Evolutionary conservation across 1,284 basidiomycete species (phyloP).

Genomic region (Chiua sp.): DNA sequence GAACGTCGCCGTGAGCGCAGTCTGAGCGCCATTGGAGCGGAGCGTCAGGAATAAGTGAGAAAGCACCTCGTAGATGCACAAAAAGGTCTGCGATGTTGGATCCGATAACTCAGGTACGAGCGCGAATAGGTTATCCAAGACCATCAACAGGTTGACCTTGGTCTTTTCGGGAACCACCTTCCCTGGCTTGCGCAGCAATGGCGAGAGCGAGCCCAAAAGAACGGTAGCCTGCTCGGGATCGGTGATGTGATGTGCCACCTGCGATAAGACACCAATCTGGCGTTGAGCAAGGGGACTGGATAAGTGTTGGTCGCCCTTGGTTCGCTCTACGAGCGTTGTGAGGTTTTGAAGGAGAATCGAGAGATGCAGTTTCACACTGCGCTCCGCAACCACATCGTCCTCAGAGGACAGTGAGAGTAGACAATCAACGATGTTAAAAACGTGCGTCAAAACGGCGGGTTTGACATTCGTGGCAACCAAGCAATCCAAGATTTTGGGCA

Average conservation of each 20-base stretch:
- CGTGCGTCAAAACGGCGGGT: slow-evolving; percentile 76
- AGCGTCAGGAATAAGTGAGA: slow-evolving; percentile 81
- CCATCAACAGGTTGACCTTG: slow-evolving; percentile 86
- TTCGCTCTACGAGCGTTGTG: slow-evolving; percentile 70
- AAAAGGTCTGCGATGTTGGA: slow-evolving; percentile 53
- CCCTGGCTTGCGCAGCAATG: slow-evolving; percentile 80
- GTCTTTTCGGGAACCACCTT: slow-evolving; percentile 86
- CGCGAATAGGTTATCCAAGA: slow-evolving; percentile 77
- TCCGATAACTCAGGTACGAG: slow-evolving; percentile 73
- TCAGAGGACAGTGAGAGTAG: slow-evolving; percentile 64
- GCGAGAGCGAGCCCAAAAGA: slow-evolving; percentile 79
- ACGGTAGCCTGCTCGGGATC: slow-evolving; percentile 77
- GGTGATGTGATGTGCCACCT: slow-evolving; percentile 78
- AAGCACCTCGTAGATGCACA: slow-evolving; percentile 68
- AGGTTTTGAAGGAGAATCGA: slow-evolving; percentile 76
- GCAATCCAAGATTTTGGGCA: slow-evolving; percentile 85
- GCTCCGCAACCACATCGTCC: slow-evolving; percentile 56
- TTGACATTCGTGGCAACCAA: slow-evolving; percentile 88
- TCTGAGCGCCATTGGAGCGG: slow-evolving; percentile 70
- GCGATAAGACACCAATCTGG: slow-evolving; percentile 83
- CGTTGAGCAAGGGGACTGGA: slow-evolving; percentile 82
- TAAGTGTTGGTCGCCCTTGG: slow-evolving; percentile 58
- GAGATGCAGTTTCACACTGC: slow-evolving; percentile 80
- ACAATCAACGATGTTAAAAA: slow-evolving; percentile 89
- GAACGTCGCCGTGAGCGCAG: slow-evolving; percentile 72